Conservation (phyloP, 2,329 filamentous ascomycete genomes). For the Parafenestella ontariensis region DNA sequence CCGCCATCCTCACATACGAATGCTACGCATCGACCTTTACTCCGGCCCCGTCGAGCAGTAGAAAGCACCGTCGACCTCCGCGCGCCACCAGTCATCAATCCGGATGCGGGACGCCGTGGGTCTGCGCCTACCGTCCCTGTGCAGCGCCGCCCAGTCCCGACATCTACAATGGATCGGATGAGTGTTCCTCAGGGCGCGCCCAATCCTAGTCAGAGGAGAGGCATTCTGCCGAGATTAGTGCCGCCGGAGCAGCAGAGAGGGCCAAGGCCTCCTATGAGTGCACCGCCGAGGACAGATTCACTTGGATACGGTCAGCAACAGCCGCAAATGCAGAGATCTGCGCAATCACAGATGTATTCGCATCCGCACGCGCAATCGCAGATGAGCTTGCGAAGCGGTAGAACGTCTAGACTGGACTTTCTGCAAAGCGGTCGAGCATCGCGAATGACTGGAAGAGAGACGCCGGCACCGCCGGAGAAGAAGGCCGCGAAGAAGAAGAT, state of each 20-base stretch:
- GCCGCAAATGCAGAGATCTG: not conserved
- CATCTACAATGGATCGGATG: conserved; percentile 7
- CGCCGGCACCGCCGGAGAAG: conserved; percentile 7
- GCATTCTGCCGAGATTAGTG: conserved; percentile 21
- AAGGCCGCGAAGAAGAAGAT: conserved; percentile 22
- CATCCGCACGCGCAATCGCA: not conserved
- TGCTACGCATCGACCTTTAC: conserved; percentile 20
- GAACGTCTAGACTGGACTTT: not conserved
- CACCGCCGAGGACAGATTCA: conserved; percentile 20
- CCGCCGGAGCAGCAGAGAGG: conserved; percentile 2
- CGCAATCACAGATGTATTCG: not conserved
- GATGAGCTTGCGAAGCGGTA: not conserved
- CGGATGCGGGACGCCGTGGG: conserved; percentile 25
- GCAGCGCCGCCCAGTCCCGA: conserved; percentile 18
- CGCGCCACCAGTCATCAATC: conserved; percentile 26
- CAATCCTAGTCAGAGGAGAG: conserved; percentile 8
- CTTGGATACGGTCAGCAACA: not conserved
- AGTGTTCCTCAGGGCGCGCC: conserved; percentile 12
- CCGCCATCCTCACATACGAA: conserved; percentile 4
- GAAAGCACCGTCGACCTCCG: conserved; percentile 31
- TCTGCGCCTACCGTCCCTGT: conserved; percentile 29
- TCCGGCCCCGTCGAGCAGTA: conserved; percentile 19
- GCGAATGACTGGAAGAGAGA: conserved; percentile 1
- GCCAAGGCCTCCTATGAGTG: conserved; percentile 22
- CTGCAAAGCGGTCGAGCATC: conserved; percentile 1